Base-by-base conservation (phyloP, 306 rosid species). In the Chamaecrista fasciculata region DNA sequence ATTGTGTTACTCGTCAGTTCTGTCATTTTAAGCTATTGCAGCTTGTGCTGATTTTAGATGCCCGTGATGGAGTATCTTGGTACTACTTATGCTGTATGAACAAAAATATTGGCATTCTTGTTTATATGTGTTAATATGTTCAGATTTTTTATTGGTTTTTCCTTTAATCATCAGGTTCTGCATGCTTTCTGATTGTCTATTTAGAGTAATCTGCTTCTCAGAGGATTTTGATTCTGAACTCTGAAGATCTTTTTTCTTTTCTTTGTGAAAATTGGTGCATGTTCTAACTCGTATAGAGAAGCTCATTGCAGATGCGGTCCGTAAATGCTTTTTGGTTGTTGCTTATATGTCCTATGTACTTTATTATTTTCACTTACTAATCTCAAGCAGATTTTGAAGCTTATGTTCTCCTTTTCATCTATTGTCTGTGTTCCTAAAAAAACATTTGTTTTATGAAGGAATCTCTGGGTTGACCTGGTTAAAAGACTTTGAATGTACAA, bases 201-300 rank as follows among this genome's bases (percentile, higher is more conserved):
- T 70, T 70, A 15, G 57, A 40, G 61, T 60, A 19, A 23, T 57
- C 72, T 24, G 29, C 62, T 40, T 37, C 52, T 42, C 40, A 34
- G 29, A 51, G 23, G 63, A 10, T 69, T 78, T 64, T 66, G 69
- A 79, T 69, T 67, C 61, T 79, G 26, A n/a, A n/a, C n/a, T n/a
- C n/a, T n/a, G n/a, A 76, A 66, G 55, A 61, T 70, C 33, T 74
- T 33, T 33, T 74, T 66, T n/a, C n/a, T n/a, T n/a, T 21, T n/a
- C 69, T 72, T 11, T 52, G 48, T 49, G 49, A 71, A 79, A 50
- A 67, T 20, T 72, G 69, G 43, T 77, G 73, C 88, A 95, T 97
- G 99, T 95, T 86, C 99, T 97, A 3, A 85, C 88, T 63, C 91
- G 89, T 64, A 86, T 95, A 37, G 99, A 95, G 84, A 87, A 95